Evolutionary conservation across 1,284 basidiomycete species (phyloP).

Genomic region (Ganoderma leucocontextum): DNA sequence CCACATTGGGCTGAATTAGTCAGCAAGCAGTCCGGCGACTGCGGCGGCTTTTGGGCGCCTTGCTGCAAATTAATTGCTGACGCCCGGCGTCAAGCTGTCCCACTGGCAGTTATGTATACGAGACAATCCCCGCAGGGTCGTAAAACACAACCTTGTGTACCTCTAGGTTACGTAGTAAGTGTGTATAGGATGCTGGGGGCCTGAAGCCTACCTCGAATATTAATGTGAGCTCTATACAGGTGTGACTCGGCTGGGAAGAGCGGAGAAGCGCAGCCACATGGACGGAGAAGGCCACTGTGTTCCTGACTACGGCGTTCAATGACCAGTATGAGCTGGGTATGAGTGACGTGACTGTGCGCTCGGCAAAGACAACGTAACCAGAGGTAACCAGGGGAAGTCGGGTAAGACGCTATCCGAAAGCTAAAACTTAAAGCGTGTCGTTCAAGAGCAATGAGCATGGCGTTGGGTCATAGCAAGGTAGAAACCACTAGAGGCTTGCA

Average conservation of each 20-base stretch:
- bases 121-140: neutral
- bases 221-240: neutral
- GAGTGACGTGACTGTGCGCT: neutral
- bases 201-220: neutral
- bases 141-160: neutral
- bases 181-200: neutral
- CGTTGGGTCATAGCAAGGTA: too few relatives aligned
- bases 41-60: neutral
- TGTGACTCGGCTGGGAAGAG: neutral
- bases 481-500: neutral
- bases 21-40: neutral
- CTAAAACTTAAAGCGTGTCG: neutral
- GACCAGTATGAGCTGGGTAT: too few relatives aligned
- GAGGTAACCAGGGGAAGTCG: neutral
- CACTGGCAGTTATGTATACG: neutral
- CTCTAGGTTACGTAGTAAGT: neutral
- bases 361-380: neutral
- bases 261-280: neutral
- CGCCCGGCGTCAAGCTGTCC: too few relatives aligned
- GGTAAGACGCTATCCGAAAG: neutral
- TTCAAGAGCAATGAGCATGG: too few relatives aligned
- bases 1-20: neutral
- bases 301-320: neutral
- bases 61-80: neutral
- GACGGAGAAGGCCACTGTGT: neutral